Evolutionary conservation across 2,329 filamentous ascomycete genomes (phyloP), one percentile per base, ranked within the genome.

Genomic region (Dothiorella sarmentorum): DNA sequence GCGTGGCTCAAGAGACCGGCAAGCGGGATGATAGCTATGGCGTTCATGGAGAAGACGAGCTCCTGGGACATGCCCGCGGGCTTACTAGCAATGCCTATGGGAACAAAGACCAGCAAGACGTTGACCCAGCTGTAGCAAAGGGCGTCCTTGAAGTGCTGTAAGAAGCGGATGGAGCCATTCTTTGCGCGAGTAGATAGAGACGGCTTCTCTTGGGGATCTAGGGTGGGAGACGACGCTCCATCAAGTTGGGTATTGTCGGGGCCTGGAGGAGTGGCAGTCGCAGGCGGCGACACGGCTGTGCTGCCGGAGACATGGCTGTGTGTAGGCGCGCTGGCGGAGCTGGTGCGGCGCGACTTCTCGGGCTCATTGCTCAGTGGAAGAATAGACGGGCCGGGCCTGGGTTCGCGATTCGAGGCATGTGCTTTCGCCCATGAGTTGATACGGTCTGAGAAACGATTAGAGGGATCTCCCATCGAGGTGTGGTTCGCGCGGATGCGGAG

Each of bases 91-190:
- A 94, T 92, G 65, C 89, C 90, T 56, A 89, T 79, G 7, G 89
- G 90, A 27, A 93, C 89, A 68, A 91, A 91, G 57, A 92, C 74
- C 62, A 93, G 78, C 64, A 93, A 77, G 57, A 90, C 67, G 70
- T 94, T 93, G 76, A 93, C 78, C 83, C 87, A 91, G 77, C 86
- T 91, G 69, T 89, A 84, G 42, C 85, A 81, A 62, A 92, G 66
- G 67, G 78, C 78, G 85, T 84, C 69, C 76, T 80, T 79, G 57
- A 75, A 74, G 64, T 80, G 78, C 33, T 78, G 80, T 63, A 80
- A 74, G 70, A 86, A 83, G 68, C 77, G 74, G 63, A 76, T 74
- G 20, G 75, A 75, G 61, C 78, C 77, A 64, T 80, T 73, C 62
- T 73, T 78, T 64, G 83, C 75, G 65, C 84, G 80, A 58, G 73